phyloP scores from a whole-genome alignment of 768 basidiomycete species.

The Megacollybia marginata region DNA sequence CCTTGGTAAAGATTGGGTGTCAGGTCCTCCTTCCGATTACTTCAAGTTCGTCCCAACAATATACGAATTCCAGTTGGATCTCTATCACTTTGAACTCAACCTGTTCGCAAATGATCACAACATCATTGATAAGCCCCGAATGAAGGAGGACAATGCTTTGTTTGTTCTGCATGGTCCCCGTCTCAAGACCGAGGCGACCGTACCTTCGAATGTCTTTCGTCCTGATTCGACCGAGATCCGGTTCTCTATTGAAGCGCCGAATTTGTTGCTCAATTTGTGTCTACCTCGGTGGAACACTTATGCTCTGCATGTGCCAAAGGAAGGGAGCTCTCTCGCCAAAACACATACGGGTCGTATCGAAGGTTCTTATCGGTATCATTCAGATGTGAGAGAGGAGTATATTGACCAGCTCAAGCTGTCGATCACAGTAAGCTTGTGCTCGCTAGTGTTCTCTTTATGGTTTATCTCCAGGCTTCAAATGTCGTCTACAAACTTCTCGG shows the following conservation, averaged over 20 bases:
- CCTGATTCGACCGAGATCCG: slow-evolving; percentile 62
- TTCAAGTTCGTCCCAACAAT: slow-evolving; percentile 78
- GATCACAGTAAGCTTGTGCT: slow-evolving; percentile 42
- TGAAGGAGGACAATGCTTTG: slow-evolving; percentile 84
- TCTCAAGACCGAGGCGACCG: slow-evolving; percentile 41
- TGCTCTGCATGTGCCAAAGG: slow-evolving; percentile 54
- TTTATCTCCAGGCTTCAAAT: slow-evolving; percentile 36
- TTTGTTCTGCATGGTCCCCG: slow-evolving; percentile 55
- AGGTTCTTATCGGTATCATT: slow-evolving; percentile 70
- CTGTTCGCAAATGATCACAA: slow-evolving; percentile 94
- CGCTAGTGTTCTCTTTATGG: neutral
- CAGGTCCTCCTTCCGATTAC: slow-evolving; percentile 75
- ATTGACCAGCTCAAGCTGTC: slow-evolving; percentile 72
- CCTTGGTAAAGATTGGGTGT: slow-evolving; percentile 88
- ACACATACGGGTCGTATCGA: slow-evolving; percentile 48
- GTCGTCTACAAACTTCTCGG: slow-evolving; percentile 67
- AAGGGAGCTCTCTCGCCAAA: slow-evolving; percentile 56
- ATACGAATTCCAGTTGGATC: slow-evolving; percentile 62
- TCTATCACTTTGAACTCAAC: slow-evolving; percentile 73
- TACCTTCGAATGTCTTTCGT: slow-evolving; percentile 67
- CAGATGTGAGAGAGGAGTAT: slow-evolving; percentile 57
- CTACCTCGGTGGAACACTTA: slow-evolving; percentile 90
- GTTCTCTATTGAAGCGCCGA: slow-evolving; percentile 55
- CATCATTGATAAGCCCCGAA: slow-evolving; percentile 84
- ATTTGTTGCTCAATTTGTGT: slow-evolving; percentile 50